Percentiles rank a stretch among this genome's conserved stretches.
These are phyloP conservation scores for Gracilaria domingensis DNA, from an alignment of 23 red algal species.

Conservation along the genomic window DNA sequence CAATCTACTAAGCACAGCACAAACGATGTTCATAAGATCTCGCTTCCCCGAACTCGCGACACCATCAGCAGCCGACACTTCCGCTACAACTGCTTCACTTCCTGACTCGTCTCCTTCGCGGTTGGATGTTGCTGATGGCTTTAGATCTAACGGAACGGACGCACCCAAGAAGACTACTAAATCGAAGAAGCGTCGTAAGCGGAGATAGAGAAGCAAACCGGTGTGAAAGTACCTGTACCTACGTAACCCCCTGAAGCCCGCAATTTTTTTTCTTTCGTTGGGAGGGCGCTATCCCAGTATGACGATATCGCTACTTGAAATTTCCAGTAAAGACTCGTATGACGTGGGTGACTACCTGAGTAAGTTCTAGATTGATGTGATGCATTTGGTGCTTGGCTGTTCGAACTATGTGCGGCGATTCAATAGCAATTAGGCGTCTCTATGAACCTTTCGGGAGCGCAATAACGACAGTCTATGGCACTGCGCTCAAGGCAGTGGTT, in stretches of 20 bases:
- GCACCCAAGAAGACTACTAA: slow-evolving; percentile 30
- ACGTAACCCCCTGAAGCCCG: too few species aligned
- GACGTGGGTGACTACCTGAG: background rate
- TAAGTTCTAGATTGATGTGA: background rate
- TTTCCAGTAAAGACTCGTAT: background rate
- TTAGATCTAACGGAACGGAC: slow-evolving; percentile 46
- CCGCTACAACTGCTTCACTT: background rate
- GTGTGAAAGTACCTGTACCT: background rate
- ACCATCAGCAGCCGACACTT: background rate
- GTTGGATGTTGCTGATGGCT: slow-evolving; percentile 56
- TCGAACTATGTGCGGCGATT: too few species aligned
- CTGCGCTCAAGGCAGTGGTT: too few species aligned
- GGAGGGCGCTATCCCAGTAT: background rate
- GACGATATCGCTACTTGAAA: background rate
- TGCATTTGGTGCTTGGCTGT: too few species aligned
- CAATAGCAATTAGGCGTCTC: too few species aligned
- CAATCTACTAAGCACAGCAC: slow-evolving; percentile 87
- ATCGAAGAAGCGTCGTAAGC: slow-evolving; percentile 75
- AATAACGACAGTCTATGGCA: too few species aligned
- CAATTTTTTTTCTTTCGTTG: background rate
- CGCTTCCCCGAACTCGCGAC: slow-evolving; percentile 45
- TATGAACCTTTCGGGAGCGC: too few species aligned
- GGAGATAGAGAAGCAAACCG: slow-evolving; percentile 32
- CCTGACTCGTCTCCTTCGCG: background rate
- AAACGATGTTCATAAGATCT: slow-evolving; percentile 89